Conservation (phyloP, 805 yeast species). For the Lipomyces oligophaga region DNA sequence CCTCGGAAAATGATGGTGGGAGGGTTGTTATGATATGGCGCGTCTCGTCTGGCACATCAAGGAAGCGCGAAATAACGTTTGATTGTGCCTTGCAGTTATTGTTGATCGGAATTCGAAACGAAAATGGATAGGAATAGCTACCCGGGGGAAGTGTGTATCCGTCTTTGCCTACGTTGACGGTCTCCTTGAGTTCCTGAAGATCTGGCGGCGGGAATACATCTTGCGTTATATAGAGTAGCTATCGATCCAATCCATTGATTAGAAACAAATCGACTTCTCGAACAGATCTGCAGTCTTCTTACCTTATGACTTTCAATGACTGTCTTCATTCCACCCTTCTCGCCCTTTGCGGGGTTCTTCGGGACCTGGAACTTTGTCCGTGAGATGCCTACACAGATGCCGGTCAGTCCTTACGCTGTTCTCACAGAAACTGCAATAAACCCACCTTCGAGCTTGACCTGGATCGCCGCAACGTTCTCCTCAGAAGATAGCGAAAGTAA, state of each 20-base stretch:
- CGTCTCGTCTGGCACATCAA: conserved; percentile 18
- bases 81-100: conserved; percentile 19
- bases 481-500: conserved; percentile 29
- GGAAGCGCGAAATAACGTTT: conserved; percentile 8
- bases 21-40: conserved; percentile 29
- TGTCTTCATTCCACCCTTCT: conserved; percentile 14
- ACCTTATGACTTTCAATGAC: conserved; percentile 31
- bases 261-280: not conserved
- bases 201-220: conserved; percentile 40
- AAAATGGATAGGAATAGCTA: conserved; percentile 37
- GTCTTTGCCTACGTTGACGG: conserved; percentile 24
- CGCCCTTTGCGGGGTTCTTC: conserved; percentile 22
- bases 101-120: conserved; percentile 37
- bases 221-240: conserved; percentile 33
- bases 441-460: conserved; percentile 36
- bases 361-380: conserved; percentile 30
- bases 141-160: conserved; percentile 39
- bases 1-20: conserved; percentile 38
- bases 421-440: not conserved
- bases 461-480: conserved; percentile 32
- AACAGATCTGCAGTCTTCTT: not conserved
- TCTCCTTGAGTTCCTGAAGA: conserved; percentile 19
- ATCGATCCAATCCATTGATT: not conserved
- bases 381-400: conserved; percentile 24
- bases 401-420: not conserved